Evolutionary conservation across 129 eudicot genomes (phyloP).

Genomic region (Artemisia annua): DNA sequence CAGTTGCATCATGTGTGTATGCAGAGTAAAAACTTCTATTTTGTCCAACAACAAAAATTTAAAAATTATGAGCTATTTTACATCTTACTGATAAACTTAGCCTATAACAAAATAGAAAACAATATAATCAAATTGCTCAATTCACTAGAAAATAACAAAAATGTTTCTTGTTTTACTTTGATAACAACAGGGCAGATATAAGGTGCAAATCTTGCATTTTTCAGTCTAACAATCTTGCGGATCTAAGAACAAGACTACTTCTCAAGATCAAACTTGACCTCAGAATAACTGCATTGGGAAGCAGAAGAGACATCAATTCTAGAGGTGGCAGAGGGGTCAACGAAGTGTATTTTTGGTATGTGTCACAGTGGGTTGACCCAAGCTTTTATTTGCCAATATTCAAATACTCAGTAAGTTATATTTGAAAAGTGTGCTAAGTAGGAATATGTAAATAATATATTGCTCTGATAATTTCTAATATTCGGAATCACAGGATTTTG

Average conservation of each 20-base stretch:
- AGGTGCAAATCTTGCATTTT: not conserved
- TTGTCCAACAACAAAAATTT: too few species aligned
- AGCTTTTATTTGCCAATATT: too few species aligned
- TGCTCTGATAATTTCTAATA: too few species aligned
- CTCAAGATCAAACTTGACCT: constrained; percentile 1
- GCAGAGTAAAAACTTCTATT: too few species aligned
- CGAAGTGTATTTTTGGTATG: too few species aligned
- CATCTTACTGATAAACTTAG: not conserved
- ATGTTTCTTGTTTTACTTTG: not conserved
- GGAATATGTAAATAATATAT: too few species aligned
- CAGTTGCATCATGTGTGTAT: too few species aligned
- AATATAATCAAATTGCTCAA: not conserved
- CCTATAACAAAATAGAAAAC: not conserved
- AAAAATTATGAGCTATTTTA: not conserved
- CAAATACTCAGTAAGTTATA: too few species aligned
- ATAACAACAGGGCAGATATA: not conserved
- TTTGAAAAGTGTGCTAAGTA: too few species aligned
- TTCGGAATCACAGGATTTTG: too few species aligned
- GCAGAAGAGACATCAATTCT: not conserved
- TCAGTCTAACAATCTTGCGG: not conserved
- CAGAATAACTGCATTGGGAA: not conserved
- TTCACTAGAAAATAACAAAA: not conserved
- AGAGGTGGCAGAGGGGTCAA: too few species aligned
- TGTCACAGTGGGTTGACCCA: too few species aligned
- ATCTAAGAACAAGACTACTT: not conserved